These are phyloP conservation scores for Conticribra weissflogii DNA, from an alignment of 108 stramenopile genomes.

Conservation along the genomic window DNA sequence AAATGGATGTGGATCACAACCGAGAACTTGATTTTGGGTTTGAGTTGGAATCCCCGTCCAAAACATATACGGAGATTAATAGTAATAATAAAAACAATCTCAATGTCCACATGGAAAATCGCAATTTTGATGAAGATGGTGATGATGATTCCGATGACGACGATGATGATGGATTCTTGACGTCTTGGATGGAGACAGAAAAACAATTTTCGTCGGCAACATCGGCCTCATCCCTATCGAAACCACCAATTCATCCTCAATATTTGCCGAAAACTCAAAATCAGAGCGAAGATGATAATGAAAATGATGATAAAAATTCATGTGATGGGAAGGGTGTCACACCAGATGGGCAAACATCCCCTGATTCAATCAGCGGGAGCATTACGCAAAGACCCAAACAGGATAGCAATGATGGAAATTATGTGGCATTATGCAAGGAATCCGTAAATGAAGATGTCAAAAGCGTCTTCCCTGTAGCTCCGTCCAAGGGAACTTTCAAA, in stretches of 20 bases:
- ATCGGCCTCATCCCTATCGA: background rate
- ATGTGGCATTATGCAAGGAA: too few relatives aligned
- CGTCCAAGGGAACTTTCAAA: too few relatives aligned
- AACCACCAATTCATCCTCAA: background rate
- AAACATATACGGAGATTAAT: too few relatives aligned
- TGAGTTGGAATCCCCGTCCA: too few relatives aligned
- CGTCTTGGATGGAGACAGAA: conserved; percentile 20
- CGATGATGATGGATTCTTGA: conserved; percentile 31
- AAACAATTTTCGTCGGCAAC: background rate
- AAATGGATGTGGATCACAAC: too few relatives aligned
- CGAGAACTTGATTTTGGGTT: too few relatives aligned
- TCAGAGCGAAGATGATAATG: too few relatives aligned
- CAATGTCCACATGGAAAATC: background rate
- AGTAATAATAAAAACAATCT: too few relatives aligned
- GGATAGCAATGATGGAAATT: too few relatives aligned
- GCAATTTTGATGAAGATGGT: background rate
- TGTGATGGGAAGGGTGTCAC: background rate
- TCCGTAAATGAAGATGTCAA: background rate
- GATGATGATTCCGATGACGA: conserved; percentile 21
- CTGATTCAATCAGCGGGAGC: too few relatives aligned
- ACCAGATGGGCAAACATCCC: too few relatives aligned
- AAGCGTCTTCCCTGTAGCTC: background rate
- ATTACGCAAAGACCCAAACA: too few relatives aligned
- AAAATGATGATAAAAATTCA: background rate
- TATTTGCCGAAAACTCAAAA: background rate